Conservation (phyloP, 129 eudicot genomes). For the Flaveria trinervia region DNA sequence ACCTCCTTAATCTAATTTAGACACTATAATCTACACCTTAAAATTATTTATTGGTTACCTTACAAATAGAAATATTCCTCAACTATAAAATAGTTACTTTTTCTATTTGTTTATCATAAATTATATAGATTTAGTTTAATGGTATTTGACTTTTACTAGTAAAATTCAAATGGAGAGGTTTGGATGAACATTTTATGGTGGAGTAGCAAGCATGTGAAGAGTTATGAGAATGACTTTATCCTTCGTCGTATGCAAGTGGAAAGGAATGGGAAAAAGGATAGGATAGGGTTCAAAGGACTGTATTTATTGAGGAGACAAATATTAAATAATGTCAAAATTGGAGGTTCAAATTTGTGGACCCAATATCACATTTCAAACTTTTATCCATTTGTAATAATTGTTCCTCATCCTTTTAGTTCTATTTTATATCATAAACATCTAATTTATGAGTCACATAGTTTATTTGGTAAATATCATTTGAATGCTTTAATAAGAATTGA, state of each 20-base stretch:
- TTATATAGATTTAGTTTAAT: neutral
- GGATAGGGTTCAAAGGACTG: constrained; percentile 37
- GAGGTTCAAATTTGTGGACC: constrained; percentile 29
- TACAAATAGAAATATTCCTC: no score
- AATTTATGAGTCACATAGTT: neutral
- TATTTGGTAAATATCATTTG: no score
- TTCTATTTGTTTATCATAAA: neutral
- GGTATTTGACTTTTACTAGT: neutral
- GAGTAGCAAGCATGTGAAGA: constrained; percentile 32
- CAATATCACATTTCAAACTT: constrained; percentile 19
- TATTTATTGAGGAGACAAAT: constrained; percentile 25
- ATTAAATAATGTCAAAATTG: constrained; percentile 19
- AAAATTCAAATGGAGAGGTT: constrained; percentile 3
- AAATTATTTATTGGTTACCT: no score
- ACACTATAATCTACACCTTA: no score
- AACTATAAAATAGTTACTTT: neutral
- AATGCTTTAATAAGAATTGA: no score
- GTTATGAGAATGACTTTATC: constrained; percentile 19
- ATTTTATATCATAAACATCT: neutral
- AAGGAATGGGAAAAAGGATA: constrained; percentile 34
- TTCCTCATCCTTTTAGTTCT: neutral
- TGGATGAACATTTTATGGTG: constrained; percentile 3
- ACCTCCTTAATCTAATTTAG: no score
- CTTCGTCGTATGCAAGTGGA: constrained; percentile 31
- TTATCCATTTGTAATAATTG: constrained; percentile 28